Conservation (phyloP, 805 yeast species). For the Schwanniomyces sp. region DNA sequence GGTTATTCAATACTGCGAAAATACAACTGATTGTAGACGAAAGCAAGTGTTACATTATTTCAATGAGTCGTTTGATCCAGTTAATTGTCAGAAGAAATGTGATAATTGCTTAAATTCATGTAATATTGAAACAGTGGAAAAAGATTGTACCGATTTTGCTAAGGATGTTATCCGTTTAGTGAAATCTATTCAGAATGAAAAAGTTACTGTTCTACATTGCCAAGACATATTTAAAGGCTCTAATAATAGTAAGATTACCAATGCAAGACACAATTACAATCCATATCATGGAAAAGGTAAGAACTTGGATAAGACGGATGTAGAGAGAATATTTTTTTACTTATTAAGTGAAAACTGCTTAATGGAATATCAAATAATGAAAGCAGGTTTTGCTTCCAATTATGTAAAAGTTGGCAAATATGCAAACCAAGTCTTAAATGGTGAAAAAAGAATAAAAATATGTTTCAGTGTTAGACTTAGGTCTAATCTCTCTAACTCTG, state of each 20-base stretch:
- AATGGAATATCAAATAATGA: constrained; percentile 70
- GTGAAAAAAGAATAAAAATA: constrained; percentile 48
- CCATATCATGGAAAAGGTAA: constrained; percentile 74
- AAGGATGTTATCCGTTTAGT: constrained; percentile 60
- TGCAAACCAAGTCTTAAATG: constrained; percentile 49
- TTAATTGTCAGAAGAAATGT: constrained; percentile 68
- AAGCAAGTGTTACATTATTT: constrained; percentile 87
- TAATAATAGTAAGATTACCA: constrained; percentile 56
- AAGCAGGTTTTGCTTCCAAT: constrained; percentile 75
- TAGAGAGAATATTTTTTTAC: constrained; percentile 82
- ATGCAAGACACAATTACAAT: constrained; percentile 58
- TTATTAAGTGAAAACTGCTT: constrained; percentile 65
- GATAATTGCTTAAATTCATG: constrained; percentile 69
- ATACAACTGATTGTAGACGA: constrained; percentile 85
- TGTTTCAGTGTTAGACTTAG: constrained; percentile 37
- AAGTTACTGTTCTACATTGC: constrained; percentile 76
- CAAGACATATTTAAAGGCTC: constrained; percentile 84
- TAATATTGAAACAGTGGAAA: constrained; percentile 41
- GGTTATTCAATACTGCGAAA: constrained; percentile 90
- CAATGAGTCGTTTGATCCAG: constrained; percentile 74
- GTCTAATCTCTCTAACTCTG: background rate
- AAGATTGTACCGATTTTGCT: constrained; percentile 71
- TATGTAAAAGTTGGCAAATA: constrained; percentile 65
- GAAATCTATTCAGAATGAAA: constrained; percentile 49
- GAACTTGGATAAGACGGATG: constrained; percentile 59